Percentiles rank a stretch among this genome's conserved stretches.
Conservation (phyloP, 352 stramenopile species). For the Phytophthora fragariae region DNA sequence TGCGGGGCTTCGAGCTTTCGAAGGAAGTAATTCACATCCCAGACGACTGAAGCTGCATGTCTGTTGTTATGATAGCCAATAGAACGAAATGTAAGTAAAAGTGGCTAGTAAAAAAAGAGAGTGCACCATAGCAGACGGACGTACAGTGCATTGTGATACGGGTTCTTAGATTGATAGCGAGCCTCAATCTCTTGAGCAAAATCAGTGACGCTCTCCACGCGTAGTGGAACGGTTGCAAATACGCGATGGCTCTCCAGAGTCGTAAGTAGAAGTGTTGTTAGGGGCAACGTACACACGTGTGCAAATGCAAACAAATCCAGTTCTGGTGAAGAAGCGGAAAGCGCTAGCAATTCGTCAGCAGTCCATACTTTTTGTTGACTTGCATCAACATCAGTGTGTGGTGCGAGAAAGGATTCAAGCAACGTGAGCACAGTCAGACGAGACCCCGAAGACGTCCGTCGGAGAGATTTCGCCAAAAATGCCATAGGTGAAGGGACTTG, state of each 20-base stretch:
- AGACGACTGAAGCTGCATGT: slow-evolving; percentile 75
- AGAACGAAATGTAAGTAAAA: slow-evolving; percentile 3
- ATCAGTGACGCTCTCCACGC: slow-evolving; percentile 57
- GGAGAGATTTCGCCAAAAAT: slow-evolving; percentile 39
- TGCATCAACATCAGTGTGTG: slow-evolving; percentile 7
- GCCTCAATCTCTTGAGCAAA: slow-evolving; percentile 74
- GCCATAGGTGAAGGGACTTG: slow-evolving; percentile 23
- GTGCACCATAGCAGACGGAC: slow-evolving; percentile 10
- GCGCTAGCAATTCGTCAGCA: slow-evolving; percentile 46
- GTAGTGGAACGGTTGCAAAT: slow-evolving; percentile 63
- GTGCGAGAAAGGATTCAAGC: slow-evolving; percentile 54
- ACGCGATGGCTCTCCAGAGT: slow-evolving; percentile 74
- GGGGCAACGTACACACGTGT: slow-evolving; percentile 49
- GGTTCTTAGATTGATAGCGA: slow-evolving; percentile 76
- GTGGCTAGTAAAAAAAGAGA: not conserved
- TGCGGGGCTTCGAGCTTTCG: slow-evolving; percentile 48
- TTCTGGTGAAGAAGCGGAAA: slow-evolving; percentile 47
- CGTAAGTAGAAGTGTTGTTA: slow-evolving; percentile 68
- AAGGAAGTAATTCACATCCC: slow-evolving; percentile 79
- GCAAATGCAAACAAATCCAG: slow-evolving; percentile 66
- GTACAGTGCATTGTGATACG: slow-evolving; percentile 83
- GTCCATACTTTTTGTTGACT: slow-evolving; percentile 41
- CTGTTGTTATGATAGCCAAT: slow-evolving; percentile 28
- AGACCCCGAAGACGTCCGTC: slow-evolving; percentile 58
- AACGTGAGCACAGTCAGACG: slow-evolving; percentile 60